Conservation (phyloP, 2,329 filamentous ascomycete genomes). For the Pezicula rhizophila region DNA sequence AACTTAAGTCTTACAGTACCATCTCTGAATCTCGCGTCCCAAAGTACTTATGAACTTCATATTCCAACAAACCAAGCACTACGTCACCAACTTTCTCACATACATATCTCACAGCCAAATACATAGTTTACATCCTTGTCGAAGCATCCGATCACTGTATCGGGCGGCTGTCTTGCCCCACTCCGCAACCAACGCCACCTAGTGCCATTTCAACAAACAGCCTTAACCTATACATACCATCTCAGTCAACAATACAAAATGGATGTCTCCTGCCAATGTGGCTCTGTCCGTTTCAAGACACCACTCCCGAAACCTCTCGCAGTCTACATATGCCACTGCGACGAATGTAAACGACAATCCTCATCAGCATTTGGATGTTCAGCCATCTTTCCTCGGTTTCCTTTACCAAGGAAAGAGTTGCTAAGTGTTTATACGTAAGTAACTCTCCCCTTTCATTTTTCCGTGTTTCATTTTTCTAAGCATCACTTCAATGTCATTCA, state of each 20-base stretch:
- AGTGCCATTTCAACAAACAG: background rate
- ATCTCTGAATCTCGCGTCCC: background rate
- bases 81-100: no score
- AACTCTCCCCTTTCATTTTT: slow-evolving; percentile 10
- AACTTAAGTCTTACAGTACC: background rate
- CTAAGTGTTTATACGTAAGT: slow-evolving; percentile 50
- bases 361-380: slow-evolving; percentile 62
- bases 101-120: no score
- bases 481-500: no score
- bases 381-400: slow-evolving; percentile 64
- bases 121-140: no score
- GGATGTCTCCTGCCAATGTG: slow-evolving; percentile 61
- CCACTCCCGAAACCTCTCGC: slow-evolving; percentile 52
- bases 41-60: no score
- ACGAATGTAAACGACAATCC: slow-evolving; percentile 59
- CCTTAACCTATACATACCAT: background rate
- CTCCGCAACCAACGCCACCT: background rate
- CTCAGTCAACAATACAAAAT: slow-evolving; percentile 28
- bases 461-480: no score
- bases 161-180: no score
- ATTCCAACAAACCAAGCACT: no score
- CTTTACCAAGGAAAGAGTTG: slow-evolving; percentile 41
- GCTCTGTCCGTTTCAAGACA: slow-evolving; percentile 55
- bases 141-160: no score
- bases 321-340: slow-evolving; percentile 68